These are phyloP conservation scores for Isatis tinctoria DNA, from an alignment of 345 rosid species.

Conservation along the genomic window DNA sequence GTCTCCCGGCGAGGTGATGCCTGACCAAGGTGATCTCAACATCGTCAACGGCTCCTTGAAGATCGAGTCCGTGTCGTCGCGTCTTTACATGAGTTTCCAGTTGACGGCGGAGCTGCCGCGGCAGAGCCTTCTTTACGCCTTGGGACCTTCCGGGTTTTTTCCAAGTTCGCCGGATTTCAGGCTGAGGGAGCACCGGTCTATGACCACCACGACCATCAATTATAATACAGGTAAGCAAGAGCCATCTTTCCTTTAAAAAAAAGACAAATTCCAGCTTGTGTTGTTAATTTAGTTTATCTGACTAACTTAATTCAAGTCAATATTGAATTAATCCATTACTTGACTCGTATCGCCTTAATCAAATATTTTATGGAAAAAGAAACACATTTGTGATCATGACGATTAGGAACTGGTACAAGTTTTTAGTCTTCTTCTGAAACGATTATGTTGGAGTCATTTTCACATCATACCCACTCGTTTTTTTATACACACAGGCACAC, in stretches of 20 bases:
- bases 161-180: slow-evolving; percentile 44
- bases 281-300: not conserved
- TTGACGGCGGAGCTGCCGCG: slow-evolving; percentile 43
- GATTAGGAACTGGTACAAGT: not conserved
- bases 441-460: slow-evolving; percentile 1
- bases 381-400: not conserved
- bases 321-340: not conserved
- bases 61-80: slow-evolving; percentile 44
- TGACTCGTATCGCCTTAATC: not conserved
- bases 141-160: slow-evolving; percentile 45
- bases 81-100: slow-evolving; percentile 66
- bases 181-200: slow-evolving; percentile 51
- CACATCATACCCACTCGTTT: not conserved
- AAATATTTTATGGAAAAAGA: not conserved
- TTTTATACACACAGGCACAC: not conserved
- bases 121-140: slow-evolving; percentile 45
- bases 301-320: not conserved
- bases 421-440: not conserved
- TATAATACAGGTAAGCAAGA: slow-evolving; percentile 52
- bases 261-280: not conserved
- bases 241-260: not conserved
- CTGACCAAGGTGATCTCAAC: slow-evolving; percentile 53
- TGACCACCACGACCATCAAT: slow-evolving; percentile 47
- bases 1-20: slow-evolving; percentile 34
- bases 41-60: slow-evolving; percentile 32